Evolutionary conservation across 2,329 filamentous ascomycete species (phyloP), one percentile per base, ranked within the genome.

Genomic region (Malbranchea zuffiana): DNA sequence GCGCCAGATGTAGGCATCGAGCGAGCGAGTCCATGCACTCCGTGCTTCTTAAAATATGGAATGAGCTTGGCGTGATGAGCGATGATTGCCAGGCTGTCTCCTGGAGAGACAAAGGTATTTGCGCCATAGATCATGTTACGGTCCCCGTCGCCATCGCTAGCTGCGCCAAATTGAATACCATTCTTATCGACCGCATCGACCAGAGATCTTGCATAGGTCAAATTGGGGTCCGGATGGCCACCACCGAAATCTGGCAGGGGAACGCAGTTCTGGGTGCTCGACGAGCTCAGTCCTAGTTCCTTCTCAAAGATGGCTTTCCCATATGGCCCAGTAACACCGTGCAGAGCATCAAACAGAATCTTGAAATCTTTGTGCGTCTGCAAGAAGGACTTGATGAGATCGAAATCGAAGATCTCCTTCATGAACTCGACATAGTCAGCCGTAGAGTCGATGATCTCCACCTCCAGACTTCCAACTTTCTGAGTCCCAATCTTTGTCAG

Each of bases 91-190:
- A 98, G 71, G 54, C 85, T 94, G 70, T 98, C 90, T 56, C 90
- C 90, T 5, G 90, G 90, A 5, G 88, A 96, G 44, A 98, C 90
- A 56, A 98, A 98, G 29, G 82, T 78, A 55, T 92, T 88, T 48
- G 88, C 87, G 45, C 90, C 90, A 66, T 98, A 98, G 57, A 98
- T 98, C 90, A 98, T 98, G 77, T 98, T 98, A 52, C 90, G 83
- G 70, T 98, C 90, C 54, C 90, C 90, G 53, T 98, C 90, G 50
- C 90, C 90, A 51, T 98, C 90, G 46, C 84, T 93, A 32, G 90
- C 90, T 41, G 90, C 90, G 55, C 90, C 90, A 53, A 98, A 98
- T 56, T 92, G 90, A 47, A 98, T 86, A 42, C 78, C 75, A 53
- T 84, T 78, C 68, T 83, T 83, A 63, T 98, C 86, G 27, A 98